phyloP scores from a whole-genome alignment of 2,329 filamentous ascomycete species.

The Trematosphaeria pertusa region DNA sequence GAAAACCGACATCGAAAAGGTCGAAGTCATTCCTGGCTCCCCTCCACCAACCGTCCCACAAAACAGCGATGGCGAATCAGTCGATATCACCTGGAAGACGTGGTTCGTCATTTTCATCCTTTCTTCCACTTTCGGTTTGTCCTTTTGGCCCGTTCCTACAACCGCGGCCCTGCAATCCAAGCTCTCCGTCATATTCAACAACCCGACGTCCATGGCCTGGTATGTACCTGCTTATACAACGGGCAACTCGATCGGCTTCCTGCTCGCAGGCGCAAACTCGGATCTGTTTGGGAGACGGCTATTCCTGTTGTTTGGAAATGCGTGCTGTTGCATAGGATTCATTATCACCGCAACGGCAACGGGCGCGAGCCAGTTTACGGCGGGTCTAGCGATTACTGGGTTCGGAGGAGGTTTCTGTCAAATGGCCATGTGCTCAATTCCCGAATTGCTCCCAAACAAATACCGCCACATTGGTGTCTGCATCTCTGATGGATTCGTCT shows the following conservation, averaged over 20 bases:
- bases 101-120: constrained; percentile 38
- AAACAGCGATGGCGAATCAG: constrained; percentile 20
- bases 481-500: constrained; percentile 50
- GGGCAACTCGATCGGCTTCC: constrained; percentile 29
- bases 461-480: constrained; percentile 57
- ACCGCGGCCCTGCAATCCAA: constrained; percentile 29
- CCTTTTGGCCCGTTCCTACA: constrained; percentile 39
- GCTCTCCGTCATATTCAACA: constrained; percentile 23
- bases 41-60: constrained; percentile 10
- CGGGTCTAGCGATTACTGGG: constrained; percentile 52
- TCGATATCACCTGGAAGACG: constrained; percentile 32
- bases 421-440: constrained; percentile 54
- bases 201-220: constrained; percentile 23
- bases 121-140: constrained; percentile 34
- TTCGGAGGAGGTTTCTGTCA: constrained; percentile 56
- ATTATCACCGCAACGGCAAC: constrained; percentile 33
- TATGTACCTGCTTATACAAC: constrained; percentile 33
- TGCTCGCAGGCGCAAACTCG: constrained; percentile 51
- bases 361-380: constrained; percentile 49
- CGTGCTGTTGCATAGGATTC: constrained; percentile 49
- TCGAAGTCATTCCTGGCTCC: constrained; percentile 21
- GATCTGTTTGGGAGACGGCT: constrained; percentile 58
- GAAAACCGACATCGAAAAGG: constrained; percentile 25
- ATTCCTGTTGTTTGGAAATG: constrained; percentile 55
- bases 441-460: constrained; percentile 58